Conservation (phyloP, 2,329 filamentous ascomycete species). For the Ophiostoma sp. region DNA sequence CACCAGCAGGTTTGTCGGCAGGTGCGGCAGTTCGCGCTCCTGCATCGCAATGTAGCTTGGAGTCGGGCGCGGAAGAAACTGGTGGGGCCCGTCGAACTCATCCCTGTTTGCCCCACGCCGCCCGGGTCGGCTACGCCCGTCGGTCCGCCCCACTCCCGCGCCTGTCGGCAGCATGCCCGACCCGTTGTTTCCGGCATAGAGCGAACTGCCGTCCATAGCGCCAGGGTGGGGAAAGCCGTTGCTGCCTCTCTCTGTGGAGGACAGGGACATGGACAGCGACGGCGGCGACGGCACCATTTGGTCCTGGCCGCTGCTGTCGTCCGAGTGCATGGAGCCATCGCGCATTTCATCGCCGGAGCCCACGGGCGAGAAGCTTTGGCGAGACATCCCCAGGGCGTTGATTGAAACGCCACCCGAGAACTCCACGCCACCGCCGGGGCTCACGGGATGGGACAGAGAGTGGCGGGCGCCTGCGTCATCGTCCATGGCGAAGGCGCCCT, state of each 20-base stretch:
- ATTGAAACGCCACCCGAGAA: background rate
- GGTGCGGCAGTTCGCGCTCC: conserved; percentile 72
- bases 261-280: conserved; percentile 25
- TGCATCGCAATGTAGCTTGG: conserved; percentile 67
- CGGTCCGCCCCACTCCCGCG: conserved; percentile 39
- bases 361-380: conserved; percentile 12
- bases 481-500: background rate
- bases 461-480: background rate
- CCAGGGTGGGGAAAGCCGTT: background rate
- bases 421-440: background rate
- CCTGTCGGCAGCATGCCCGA: conserved; percentile 33
- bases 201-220: background rate
- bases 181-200: background rate
- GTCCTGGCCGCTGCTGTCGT: conserved; percentile 30
- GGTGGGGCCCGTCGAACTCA: conserved; percentile 83
- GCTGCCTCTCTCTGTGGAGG: background rate
- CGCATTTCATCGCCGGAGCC: conserved; percentile 6
- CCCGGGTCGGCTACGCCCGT: conserved; percentile 50
- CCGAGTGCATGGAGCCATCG: background rate
- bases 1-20: conserved; percentile 75
- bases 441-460: background rate
- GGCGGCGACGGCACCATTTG: conserved; percentile 36
- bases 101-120: conserved; percentile 74
- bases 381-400: conserved; percentile 3
- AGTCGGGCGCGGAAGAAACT: conserved; percentile 68